Evolutionary conservation across 495 filamentous ascomycete species (phyloP), one percentile per base, ranked within the genome.

Genomic region (Lindgomyces ingoldianus): DNA sequence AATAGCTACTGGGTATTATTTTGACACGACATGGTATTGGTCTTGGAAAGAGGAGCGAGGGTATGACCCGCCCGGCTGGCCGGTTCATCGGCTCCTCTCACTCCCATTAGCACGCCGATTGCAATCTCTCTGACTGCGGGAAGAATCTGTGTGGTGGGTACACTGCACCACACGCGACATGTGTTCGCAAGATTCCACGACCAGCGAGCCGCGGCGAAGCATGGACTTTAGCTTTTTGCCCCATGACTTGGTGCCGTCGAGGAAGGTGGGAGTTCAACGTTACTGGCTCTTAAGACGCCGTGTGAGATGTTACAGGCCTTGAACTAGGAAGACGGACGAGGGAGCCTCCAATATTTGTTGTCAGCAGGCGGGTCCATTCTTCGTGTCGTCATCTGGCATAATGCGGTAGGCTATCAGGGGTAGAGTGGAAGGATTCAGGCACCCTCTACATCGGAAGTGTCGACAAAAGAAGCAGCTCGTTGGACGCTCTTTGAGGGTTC

Each of bases 221-320:
- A n/a, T n/a, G n/a, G n/a, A n/a, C n/a, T n/a, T n/a, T n/a, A n/a
- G n/a, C n/a, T 39, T 6, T 14, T 11, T n/a, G 21, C 14, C 44
- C 39, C 26, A 33, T 60, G 66, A 64, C 46, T 46, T 16, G 42
- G 45, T 30, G 57, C 55, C n/a, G 29, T 29, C 2, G 8, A 29
- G 57, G 67, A 65, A 70, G 67, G 67, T 70, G 51, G 49, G 50
- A 70, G 36, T 62, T 36, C 44, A 47, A 42, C 52, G 67, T 70
- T 54, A 57, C 67, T 51, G 24, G 29, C 25, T 14, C 39, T n/a
- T 21, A 21, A 54, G 33, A 42, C 25, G 50, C 25, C 1, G 21
- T 47, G 48, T 39, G 3, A 6, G 14, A 49, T 36, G 59, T 49
- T 62, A 62, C 24, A 12, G 36, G 54, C 18, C 27, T 19, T 29